These are phyloP conservation scores for Exserohilum turcica DNA, from an alignment of 2,329 filamentous ascomycete species.

Conservation along the genomic window DNA sequence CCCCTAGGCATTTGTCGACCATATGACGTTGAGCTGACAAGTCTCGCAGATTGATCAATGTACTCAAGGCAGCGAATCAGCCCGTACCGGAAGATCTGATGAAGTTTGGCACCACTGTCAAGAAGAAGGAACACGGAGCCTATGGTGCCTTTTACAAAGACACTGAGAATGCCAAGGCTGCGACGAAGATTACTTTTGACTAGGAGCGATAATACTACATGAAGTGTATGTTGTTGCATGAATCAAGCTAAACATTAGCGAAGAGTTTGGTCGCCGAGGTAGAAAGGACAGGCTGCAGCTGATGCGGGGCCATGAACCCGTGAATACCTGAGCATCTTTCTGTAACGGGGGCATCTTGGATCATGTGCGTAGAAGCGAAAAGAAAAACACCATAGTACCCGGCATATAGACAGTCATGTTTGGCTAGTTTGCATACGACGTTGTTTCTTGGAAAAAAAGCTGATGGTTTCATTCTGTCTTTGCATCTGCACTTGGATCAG, in stretches of 20 bases:
- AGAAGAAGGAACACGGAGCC: conserved; percentile 96
- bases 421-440: background rate
- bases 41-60: conserved; percentile 78
- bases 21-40: conserved; percentile 13
- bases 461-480: background rate
- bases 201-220: conserved; percentile 22
- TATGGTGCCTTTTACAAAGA: conserved; percentile 98
- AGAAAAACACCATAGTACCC: conserved; percentile 14
- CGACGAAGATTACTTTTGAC: conserved; percentile 92
- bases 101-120: conserved; percentile 97
- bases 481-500: background rate
- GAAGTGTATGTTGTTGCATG: background rate
- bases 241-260: conserved; percentile 7
- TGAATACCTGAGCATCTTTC: conserved; percentile 13
- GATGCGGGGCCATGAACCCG: conserved; percentile 18
- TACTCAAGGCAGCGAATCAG: conserved; percentile 91
- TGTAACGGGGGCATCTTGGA: conserved; percentile 32
- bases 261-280: conserved; percentile 27
- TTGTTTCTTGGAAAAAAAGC: background rate
- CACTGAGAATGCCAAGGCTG: conserved; percentile 78
- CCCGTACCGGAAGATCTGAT: conserved; percentile 85
- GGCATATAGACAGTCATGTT: conserved; percentile 8
- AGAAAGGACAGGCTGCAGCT: conserved; percentile 18
- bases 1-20: background rate
- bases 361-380: no score